These are phyloP conservation scores for Cordyceps cateniannulata DNA, from an alignment of 2,329 filamentous ascomycete genomes.

Conservation along the genomic window DNA sequence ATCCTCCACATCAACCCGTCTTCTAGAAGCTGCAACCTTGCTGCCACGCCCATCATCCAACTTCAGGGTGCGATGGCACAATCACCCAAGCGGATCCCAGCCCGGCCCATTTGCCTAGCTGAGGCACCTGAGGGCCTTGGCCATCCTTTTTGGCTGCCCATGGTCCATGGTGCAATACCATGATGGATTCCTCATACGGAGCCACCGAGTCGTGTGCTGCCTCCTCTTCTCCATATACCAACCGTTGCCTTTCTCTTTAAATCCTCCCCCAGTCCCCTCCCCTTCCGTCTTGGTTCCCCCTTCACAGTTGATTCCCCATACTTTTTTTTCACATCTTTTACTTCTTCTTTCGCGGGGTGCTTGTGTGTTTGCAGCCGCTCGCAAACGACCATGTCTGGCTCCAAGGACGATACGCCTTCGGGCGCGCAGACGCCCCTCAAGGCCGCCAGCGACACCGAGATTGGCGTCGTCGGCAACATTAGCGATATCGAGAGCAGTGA, in stretches of 20 bases:
- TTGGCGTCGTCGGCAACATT: not conserved
- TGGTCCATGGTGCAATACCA: conserved; percentile 11
- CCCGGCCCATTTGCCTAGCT: not conserved
- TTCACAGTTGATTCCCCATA: not conserved
- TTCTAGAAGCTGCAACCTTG: not conserved
- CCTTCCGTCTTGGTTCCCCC: not conserved
- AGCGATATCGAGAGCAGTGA: conserved; percentile 14
- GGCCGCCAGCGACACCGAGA: conserved; percentile 1
- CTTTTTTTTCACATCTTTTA: not conserved
- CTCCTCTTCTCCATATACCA: not conserved
- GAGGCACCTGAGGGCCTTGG: not conserved
- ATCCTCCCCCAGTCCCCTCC: not conserved
- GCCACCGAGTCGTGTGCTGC: not conserved
- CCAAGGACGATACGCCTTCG: conserved; percentile 6
- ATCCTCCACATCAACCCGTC: not conserved
- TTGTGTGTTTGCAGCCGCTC: not conserved
- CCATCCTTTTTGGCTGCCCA: not conserved
- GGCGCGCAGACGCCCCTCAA: conserved; percentile 9
- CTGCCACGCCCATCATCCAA: not conserved
- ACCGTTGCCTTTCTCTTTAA: not conserved
- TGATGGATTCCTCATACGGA: not conserved
- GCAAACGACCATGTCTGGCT: not conserved
- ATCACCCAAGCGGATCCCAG: conserved; percentile 6
- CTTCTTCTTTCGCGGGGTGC: not conserved
- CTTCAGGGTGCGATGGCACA: conserved; percentile 12